Percentiles rank a stretch among this genome's conserved stretches.
Conservation (phyloP, 257 asterid species). For the Cinchona pubescens region DNA sequence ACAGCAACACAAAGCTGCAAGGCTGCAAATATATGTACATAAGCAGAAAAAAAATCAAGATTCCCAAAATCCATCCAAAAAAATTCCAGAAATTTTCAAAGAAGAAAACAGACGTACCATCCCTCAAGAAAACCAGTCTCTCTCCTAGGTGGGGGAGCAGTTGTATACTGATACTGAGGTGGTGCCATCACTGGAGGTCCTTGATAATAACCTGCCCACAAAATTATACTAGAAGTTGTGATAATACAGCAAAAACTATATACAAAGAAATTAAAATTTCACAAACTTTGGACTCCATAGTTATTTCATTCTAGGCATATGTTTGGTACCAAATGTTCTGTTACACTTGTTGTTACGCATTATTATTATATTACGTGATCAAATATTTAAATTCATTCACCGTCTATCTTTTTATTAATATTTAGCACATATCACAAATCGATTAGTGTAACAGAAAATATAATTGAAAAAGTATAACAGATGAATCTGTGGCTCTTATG, state of each 20-base stretch:
- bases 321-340: too few species aligned
- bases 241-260: background rate
- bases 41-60: background rate
- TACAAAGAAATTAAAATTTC: too few species aligned
- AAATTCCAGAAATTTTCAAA: background rate
- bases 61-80: background rate
- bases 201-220: slow-evolving; percentile 57
- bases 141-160: slow-evolving; percentile 59
- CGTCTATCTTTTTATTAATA: too few species aligned
- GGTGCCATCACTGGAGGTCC: slow-evolving; percentile 87
- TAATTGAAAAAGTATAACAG: too few species aligned
- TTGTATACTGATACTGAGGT: slow-evolving; percentile 45
- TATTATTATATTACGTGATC: too few species aligned
- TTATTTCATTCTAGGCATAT: too few species aligned
- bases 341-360: too few species aligned
- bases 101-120: slow-evolving; percentile 33
- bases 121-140: slow-evolving; percentile 52
- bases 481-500: too few species aligned
- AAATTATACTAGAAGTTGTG: background rate
- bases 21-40: slow-evolving; percentile 40
- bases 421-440: too few species aligned
- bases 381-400: too few species aligned
- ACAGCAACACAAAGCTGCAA: slow-evolving; percentile 70
- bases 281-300: too few species aligned
- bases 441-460: too few species aligned